Conservation (phyloP, 805 yeast species). For the Danielia oregonensis region DNA sequence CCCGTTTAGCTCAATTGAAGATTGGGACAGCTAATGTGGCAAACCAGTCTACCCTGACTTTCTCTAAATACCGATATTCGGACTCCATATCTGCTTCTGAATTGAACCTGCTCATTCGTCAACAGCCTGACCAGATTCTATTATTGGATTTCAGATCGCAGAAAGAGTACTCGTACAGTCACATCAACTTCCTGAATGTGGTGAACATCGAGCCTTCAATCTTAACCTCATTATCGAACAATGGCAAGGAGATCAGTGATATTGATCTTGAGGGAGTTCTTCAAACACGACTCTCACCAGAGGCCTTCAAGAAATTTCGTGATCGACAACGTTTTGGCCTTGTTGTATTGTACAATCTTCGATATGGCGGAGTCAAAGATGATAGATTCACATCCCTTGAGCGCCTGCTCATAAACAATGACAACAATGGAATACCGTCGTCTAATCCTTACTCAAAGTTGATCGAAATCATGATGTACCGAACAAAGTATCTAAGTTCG, state of each 20-base stretch:
- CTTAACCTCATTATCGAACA: conserved; percentile 15
- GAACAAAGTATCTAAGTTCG: conserved; percentile 32
- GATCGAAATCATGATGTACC: conserved; percentile 30
- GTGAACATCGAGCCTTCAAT: conserved; percentile 70
- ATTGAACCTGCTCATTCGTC: conserved; percentile 8
- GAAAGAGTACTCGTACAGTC: conserved; percentile 56
- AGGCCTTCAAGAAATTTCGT: conserved; percentile 52
- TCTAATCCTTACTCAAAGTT: conserved; percentile 57
- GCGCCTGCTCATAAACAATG: conserved; percentile 30
- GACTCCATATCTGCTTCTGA: conserved; percentile 11
- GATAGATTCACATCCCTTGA: conserved; percentile 35
- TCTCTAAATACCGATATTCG: neutral
- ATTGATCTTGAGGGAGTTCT: conserved; percentile 65
- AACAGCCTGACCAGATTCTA: conserved; percentile 30
- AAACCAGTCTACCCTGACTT: neutral
- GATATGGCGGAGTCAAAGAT: conserved; percentile 27
- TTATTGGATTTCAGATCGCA: conserved; percentile 70
- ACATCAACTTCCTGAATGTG: conserved; percentile 55
- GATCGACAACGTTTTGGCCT: conserved; percentile 54
- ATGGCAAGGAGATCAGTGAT: conserved; percentile 44
- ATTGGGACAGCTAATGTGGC: neutral
- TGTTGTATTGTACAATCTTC: conserved; percentile 61
- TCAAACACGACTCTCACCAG: conserved; percentile 50
- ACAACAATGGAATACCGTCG: conserved; percentile 37
- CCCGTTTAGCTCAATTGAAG: neutral